Conservation (phyloP, 2,329 filamentous ascomycete species). For the Zasmidium angulare region DNA sequence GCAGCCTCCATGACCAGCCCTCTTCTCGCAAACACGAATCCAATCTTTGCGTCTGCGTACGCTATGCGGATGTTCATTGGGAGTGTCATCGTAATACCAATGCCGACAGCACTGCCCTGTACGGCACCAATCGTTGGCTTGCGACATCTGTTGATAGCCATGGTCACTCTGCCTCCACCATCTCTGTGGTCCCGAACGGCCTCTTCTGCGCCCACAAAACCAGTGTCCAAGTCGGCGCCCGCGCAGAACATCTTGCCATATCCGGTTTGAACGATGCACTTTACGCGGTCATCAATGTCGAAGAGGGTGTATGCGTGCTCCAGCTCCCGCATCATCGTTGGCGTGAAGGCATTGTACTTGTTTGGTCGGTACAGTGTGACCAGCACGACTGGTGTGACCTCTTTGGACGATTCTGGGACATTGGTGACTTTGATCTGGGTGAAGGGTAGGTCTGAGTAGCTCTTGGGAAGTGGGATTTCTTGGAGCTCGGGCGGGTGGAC, state of each 20-base stretch:
- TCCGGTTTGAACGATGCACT: conserved; percentile 56
- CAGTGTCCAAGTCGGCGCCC: conserved; percentile 56
- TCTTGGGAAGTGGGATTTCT: conserved; percentile 20
- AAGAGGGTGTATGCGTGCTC: conserved; percentile 54
- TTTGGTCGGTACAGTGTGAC: conserved; percentile 64
- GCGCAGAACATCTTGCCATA: conserved; percentile 55
- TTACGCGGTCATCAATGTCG: conserved; percentile 56
- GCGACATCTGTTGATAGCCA: conserved; percentile 58
- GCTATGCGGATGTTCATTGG: conserved; percentile 57
- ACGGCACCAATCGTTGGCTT: conserved; percentile 59
- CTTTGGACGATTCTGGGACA: conserved; percentile 46
- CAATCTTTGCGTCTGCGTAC: conserved; percentile 62
- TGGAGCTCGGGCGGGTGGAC: conserved; percentile 19
- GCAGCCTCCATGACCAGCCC: conserved; percentile 73
- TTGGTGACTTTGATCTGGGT: conserved; percentile 44
- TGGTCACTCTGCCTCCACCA: conserved; percentile 48
- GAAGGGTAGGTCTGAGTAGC: conserved; percentile 42
- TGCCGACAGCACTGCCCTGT: conserved; percentile 57
- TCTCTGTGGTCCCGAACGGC: conserved; percentile 53
- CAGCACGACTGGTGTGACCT: conserved; percentile 62
- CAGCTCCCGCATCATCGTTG: conserved; percentile 62
- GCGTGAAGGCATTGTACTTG: conserved; percentile 69
- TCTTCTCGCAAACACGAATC: conserved; percentile 70
- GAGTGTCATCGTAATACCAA: conserved; percentile 60
- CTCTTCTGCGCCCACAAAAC: conserved; percentile 48